phyloP scores from a whole-genome alignment of 345 rosid genomes.

The Hibiscus tridactylites region DNA sequence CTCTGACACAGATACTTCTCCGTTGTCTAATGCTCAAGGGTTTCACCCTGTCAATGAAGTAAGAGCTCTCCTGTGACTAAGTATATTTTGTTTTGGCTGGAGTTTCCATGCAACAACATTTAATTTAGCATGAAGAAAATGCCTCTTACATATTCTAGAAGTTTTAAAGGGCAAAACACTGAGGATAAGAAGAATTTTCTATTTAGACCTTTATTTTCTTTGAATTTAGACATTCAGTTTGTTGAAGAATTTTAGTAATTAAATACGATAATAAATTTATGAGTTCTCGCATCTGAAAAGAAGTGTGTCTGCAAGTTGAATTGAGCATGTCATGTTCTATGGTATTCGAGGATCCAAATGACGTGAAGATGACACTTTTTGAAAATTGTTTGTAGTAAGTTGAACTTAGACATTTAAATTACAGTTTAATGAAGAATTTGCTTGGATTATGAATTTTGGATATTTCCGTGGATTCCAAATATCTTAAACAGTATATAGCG shows the following conservation, averaged over 20 bases:
- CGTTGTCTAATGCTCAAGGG: conserved; percentile 48
- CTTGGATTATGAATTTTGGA: background rate
- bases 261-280: background rate
- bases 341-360: background rate
- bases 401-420: background rate
- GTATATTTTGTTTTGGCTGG: background rate
- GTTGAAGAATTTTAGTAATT: background rate
- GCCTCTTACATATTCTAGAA: background rate
- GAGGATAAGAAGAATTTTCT: background rate
- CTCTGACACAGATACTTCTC: conserved; percentile 37
- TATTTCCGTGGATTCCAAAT: background rate
- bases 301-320: background rate
- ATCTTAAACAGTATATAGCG: background rate
- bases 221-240: background rate
- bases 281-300: background rate
- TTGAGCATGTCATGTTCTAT: background rate
- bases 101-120: background rate
- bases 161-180: background rate
- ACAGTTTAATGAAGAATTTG: background rate
- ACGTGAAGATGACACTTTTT: background rate
- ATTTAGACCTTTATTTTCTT: background rate
- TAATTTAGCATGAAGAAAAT: background rate
- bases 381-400: background rate
- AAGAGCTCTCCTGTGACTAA: conserved; percentile 18
- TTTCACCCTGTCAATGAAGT: conserved; percentile 54